Evolutionary conservation across 192 early-diverging fungal genomes (phyloP).

Genomic region (Gigaspora rosea): DNA sequence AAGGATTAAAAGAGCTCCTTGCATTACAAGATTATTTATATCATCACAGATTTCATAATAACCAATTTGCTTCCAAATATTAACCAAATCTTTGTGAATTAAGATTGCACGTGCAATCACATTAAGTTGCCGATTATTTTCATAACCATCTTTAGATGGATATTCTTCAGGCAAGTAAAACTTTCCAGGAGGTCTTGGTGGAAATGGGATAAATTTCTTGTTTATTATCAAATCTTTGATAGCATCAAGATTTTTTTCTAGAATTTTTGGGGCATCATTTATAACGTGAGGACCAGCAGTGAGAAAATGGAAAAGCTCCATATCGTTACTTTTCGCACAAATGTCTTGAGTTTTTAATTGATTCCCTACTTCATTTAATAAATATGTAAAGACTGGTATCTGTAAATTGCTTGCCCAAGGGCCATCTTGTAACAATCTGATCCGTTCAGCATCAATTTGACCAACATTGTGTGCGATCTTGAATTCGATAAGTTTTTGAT

Average conservation of each 20-base stretch:
- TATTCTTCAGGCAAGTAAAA: background rate
- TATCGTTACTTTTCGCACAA: conserved; percentile 4
- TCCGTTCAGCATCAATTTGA: background rate
- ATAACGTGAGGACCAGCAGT: background rate
- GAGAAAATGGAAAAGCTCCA: conserved; percentile 17
- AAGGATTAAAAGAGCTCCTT: conserved; percentile 6
- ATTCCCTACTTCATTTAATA: background rate
- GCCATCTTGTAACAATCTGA: too few relatives aligned
- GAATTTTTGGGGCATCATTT: background rate
- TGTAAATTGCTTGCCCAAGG: conserved; percentile 13
- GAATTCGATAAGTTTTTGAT: background rate
- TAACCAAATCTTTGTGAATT: conserved; percentile 1
- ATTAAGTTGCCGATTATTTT: conserved; percentile 5
- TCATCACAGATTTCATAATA: conserved; percentile 20
- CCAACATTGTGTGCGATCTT: conserved; percentile 2
- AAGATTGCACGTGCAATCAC: conserved; percentile 21
- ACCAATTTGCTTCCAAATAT: background rate
- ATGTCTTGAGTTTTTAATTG: background rate
- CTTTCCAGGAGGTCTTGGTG: background rate
- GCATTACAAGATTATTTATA: conserved; percentile 22
- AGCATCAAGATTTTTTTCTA: background rate
- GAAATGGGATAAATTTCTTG: conserved; percentile 14
- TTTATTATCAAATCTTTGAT: conserved; percentile 10
- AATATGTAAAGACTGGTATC: background rate
- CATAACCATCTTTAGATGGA: conserved; percentile 20